phyloP scores from a whole-genome alignment of 2,329 filamentous ascomycete species.

The Epichloe baconii region DNA sequence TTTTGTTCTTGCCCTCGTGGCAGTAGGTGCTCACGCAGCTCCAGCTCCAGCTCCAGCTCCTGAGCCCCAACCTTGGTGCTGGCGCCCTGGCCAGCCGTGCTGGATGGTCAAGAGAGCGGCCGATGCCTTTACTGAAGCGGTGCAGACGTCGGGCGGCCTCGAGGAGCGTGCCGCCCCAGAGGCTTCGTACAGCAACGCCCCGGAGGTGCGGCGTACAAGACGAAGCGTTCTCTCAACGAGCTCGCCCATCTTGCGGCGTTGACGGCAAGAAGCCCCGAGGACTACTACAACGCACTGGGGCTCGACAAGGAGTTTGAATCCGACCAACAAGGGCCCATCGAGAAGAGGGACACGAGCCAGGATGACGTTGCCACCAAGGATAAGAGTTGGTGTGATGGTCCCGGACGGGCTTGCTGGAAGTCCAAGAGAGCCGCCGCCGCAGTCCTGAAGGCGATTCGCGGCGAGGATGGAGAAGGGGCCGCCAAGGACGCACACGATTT shows the following conservation, averaged over 20 bases:
- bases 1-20: constrained; percentile 26
- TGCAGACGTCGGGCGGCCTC: constrained; percentile 14
- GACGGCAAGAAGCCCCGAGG: constrained; percentile 15
- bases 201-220: constrained; percentile 23
- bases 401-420: constrained; percentile 19
- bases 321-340: constrained; percentile 6
- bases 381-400: constrained; percentile 8
- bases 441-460: constrained; percentile 17
- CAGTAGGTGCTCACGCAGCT: constrained; percentile 22
- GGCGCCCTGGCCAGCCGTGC: constrained; percentile 18
- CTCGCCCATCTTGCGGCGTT: constrained; percentile 24
- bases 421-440: constrained; percentile 25
- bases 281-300: constrained; percentile 20
- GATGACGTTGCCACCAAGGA: constrained; percentile 12
- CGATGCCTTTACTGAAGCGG: constrained; percentile 11
- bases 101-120: constrained; percentile 12
- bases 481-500: constrained; percentile 9
- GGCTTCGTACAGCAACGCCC: constrained; percentile 19
- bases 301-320: constrained; percentile 14
- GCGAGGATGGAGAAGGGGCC: constrained; percentile 1
- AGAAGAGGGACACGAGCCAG: constrained; percentile 6
- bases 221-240: constrained; percentile 25
- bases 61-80: constrained; percentile 14
- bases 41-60: neutral
- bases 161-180: constrained; percentile 14